These are phyloP conservation scores for Xylaria intraflava DNA, from an alignment of 495 filamentous ascomycete genomes.

Conservation along the genomic window DNA sequence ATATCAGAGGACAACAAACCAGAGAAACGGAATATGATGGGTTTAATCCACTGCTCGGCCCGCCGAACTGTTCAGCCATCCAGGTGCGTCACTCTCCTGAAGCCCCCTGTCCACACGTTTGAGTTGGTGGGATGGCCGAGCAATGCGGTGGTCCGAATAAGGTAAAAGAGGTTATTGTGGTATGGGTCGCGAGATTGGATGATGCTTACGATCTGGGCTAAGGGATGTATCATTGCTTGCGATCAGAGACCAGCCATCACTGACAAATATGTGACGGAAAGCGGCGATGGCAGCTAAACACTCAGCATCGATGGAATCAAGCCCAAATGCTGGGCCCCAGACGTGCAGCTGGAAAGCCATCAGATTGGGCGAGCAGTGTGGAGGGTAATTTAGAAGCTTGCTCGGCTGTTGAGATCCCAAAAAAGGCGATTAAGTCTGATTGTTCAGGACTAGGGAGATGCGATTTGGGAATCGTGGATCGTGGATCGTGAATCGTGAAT, in stretches of 20 bases:
- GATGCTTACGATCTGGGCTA: slow-evolving; percentile 63
- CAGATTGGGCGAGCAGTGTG: background rate
- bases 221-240: slow-evolving; percentile 67
- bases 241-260: slow-evolving; percentile 65
- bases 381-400: slow-evolving; percentile 1
- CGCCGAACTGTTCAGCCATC: too few species aligned
- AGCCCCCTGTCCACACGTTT: too few species aligned
- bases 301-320: slow-evolving; percentile 87
- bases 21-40: background rate
- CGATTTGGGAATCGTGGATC: background rate
- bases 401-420: background rate
- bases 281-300: slow-evolving; percentile 74
- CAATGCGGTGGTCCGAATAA: too few species aligned
- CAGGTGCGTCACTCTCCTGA: too few species aligned
- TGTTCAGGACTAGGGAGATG: background rate
- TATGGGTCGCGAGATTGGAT: background rate
- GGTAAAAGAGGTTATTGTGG: too few species aligned
- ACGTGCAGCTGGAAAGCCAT: slow-evolving; percentile 78
- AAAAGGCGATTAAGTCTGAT: background rate
- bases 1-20: background rate
- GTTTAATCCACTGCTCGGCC: too few species aligned
- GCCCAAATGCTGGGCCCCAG: slow-evolving; percentile 81
- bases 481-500: background rate
- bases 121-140: too few species aligned
- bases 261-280: slow-evolving; percentile 50